Percentiles rank a stretch among this genome's conserved stretches.
Conservation (phyloP, 495 filamentous ascomycete species). For the Lasiosphaeria hispida region DNA sequence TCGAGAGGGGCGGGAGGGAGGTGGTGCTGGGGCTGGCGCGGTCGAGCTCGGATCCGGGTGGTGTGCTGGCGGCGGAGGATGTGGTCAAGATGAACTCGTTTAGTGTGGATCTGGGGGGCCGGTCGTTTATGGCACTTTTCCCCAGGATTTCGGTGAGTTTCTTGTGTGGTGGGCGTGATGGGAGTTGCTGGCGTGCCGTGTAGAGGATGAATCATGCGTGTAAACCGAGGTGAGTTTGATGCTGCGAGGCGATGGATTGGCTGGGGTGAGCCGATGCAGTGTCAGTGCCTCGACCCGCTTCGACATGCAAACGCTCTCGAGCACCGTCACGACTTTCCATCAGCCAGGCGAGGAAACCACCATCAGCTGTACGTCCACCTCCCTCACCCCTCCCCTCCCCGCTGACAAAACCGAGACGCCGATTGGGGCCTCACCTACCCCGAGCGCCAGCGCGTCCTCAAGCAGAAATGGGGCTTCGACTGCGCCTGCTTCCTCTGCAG, state of each 20-base stretch:
- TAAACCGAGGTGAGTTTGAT: constrained; percentile 31
- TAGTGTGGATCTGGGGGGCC: constrained; percentile 9
- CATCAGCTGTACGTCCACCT: constrained; percentile 32
- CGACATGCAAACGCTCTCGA: constrained; percentile 11
- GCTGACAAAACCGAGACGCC: constrained; percentile 19
- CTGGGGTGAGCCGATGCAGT: not conserved
- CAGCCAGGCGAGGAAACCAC: constrained; percentile 34
- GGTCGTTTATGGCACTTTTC: constrained; percentile 23
- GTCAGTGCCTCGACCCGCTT: constrained; percentile 30
- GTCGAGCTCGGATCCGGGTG: constrained; percentile 21
- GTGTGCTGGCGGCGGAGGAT: constrained; percentile 30
- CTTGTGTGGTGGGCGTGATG: not conserved
- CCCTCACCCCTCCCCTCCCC: not conserved
- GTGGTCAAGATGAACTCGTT: constrained; percentile 37
- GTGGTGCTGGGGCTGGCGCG: constrained; percentile 29
- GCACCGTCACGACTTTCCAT: constrained; percentile 28
- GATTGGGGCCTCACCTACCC: constrained; percentile 28
- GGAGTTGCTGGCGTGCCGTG: not conserved
- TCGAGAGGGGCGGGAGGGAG: constrained; percentile 20
- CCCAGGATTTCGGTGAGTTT: constrained; percentile 24
- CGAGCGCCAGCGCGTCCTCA: constrained; percentile 26
- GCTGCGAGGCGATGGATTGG: too few species aligned
- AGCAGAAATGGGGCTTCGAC: constrained; percentile 36
- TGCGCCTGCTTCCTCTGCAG: constrained; percentile 37
- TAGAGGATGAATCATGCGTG: constrained; percentile 38